Conservation (phyloP, 805 yeast species). For the Saccharomycopsis schoenii region DNA sequence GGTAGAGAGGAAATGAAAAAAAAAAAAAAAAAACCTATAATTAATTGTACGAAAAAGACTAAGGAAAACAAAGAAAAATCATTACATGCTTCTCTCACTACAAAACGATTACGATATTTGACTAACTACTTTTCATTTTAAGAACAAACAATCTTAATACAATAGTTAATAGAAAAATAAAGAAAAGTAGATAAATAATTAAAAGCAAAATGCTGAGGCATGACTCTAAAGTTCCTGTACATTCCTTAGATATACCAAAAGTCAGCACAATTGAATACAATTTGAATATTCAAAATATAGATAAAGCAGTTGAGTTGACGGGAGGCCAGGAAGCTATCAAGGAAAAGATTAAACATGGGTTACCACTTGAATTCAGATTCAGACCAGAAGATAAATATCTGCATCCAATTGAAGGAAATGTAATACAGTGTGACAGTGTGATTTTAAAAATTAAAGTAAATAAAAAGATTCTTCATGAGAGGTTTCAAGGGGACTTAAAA, state of each 20-base stretch:
- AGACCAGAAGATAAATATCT: constrained; percentile 28
- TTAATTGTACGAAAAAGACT: too few relatives aligned
- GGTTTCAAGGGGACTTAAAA: constrained; percentile 13
- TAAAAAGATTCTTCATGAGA: constrained; percentile 18
- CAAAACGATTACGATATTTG: too few relatives aligned
- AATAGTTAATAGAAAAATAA: not conserved
- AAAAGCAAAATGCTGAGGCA: constrained; percentile 19
- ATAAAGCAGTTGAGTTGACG: constrained; percentile 55
- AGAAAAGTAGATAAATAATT: not conserved
- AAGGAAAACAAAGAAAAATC: too few relatives aligned
- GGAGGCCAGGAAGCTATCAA: constrained; percentile 47
- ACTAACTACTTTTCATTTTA: too few relatives aligned
- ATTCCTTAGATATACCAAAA: constrained; percentile 63
- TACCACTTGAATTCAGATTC: constrained; percentile 24
- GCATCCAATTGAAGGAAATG: constrained; percentile 21
- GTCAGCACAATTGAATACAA: constrained; percentile 75
- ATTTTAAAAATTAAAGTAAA: constrained; percentile 23
- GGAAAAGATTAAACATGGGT: constrained; percentile 30
- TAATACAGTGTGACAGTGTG: constrained; percentile 21
- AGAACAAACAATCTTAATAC: not conserved
- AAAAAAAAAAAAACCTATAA: too few relatives aligned
- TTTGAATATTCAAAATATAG: constrained; percentile 50
- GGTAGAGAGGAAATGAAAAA: too few relatives aligned
- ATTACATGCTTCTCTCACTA: too few relatives aligned
- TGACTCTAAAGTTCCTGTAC: constrained; percentile 35